A percentile compares a stretch with the other conserved stretches of the same genome.
Conservation (phyloP, 2,329 filamentous ascomycete genomes). For the Apiospora pterosperma region DNA sequence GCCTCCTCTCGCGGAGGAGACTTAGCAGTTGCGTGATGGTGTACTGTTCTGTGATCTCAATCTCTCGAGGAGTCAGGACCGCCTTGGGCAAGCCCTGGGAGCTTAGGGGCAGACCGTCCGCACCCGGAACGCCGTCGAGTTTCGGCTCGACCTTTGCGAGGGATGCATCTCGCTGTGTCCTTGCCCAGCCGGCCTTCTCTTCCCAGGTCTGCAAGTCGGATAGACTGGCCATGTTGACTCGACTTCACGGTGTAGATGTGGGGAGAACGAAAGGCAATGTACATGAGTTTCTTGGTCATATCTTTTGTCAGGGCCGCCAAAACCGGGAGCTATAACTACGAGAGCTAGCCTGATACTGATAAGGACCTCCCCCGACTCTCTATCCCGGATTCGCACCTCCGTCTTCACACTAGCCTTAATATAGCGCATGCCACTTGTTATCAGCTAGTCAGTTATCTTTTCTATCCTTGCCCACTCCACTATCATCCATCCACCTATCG, state of each 20-base stretch:
- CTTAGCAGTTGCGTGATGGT: background rate
- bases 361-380: background rate
- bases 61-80: conserved; percentile 6
- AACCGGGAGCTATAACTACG: background rate
- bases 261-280: too few species aligned
- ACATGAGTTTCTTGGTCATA: background rate
- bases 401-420: too few species aligned
- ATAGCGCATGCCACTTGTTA: too few species aligned
- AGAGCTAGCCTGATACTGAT: background rate
- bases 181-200: background rate
- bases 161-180: conserved; percentile 32
- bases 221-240: background rate
- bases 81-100: conserved; percentile 6
- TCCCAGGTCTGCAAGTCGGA: background rate
- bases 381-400: background rate
- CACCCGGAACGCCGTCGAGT: conserved; percentile 7
- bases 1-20: background rate
- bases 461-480: too few species aligned
- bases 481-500: too few species aligned
- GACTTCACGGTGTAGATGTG: background rate
- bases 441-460: too few species aligned
- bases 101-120: background rate
- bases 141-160: conserved; percentile 7
- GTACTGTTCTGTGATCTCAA: conserved; percentile 10
- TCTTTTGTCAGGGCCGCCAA: background rate